Base-by-base conservation (phyloP, 371 early-diverging fungal species). In the Mucor circinelloides region DNA sequence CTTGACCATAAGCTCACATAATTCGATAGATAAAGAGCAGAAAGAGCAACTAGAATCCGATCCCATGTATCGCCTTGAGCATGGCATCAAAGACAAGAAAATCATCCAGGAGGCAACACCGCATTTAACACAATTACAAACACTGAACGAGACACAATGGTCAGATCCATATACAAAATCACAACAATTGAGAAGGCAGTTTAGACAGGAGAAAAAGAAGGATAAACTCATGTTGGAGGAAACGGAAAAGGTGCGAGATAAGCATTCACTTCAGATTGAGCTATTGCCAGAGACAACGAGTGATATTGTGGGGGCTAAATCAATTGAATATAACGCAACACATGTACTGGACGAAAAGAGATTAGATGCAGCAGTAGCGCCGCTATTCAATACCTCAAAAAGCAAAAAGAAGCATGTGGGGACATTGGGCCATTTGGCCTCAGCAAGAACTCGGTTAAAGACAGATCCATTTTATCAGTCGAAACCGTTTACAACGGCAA, bases 91-190 rank as follows among this genome's bases (percentile, higher is more conserved):
- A 28, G 93, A 93, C 69, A 73, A 87, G 52, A 58, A 76, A 48
- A 81, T 82, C 60, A 83, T 85, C 23, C 68, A 84, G 68, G 86
- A 85, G 13, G 71, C 79, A 6, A 68, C 58, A 6, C 85, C 92
- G 0, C 66, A 75, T 1, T 68, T 94, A 13, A 86, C 85, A 0
- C 81, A 87, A 19, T 76, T 94, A n/a, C 90, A 89, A 60, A 70
- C 71, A 7, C 73, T 87, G 8, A 87, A 81, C 58, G 84, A 91
- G n/a, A 63, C 79, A 13, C 85, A 82, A 40, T 95, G 94, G 93
- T 83, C 79, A 44, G 93, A 96, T 73, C 89, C 94, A 0, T 95
- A 93, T 71, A 70, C 86, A 5, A 73, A 82, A 28, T 94, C 93
- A 31, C 90, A 91, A 63, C 73, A 76, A 50, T 65, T 95, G 44